A percentile compares a stretch with the other conserved stretches of the same genome.
Evolutionary conservation across 257 asterid genomes (phyloP).

Genomic region (Rauvolfia tetraphylla): DNA sequence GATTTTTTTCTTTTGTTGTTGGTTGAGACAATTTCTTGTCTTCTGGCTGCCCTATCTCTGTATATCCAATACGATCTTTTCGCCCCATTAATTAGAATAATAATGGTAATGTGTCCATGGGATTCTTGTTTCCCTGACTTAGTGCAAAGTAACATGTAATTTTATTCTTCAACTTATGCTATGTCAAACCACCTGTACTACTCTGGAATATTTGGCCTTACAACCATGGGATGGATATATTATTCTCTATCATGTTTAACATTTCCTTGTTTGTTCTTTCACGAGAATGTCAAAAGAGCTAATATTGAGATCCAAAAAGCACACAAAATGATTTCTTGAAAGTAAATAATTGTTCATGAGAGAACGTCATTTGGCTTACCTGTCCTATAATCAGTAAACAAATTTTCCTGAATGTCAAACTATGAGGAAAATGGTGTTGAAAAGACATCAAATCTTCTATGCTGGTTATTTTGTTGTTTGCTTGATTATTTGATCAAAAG

Average conservation of each 20-base stretch:
- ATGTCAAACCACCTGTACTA: background rate
- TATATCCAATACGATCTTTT: background rate
- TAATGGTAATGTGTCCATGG: background rate
- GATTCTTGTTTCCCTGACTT: background rate
- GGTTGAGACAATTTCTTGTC: background rate
- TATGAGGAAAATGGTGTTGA: background rate
- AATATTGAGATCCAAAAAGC: background rate
- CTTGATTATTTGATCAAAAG: slow-evolving; percentile 10
- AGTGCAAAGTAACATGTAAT: background rate
- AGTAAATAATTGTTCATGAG: background rate
- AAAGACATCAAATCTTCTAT: background rate
- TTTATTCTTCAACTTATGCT: background rate
- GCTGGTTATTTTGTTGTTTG: background rate
- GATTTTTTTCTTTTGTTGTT: background rate
- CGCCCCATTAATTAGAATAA: background rate
- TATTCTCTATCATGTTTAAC: background rate
- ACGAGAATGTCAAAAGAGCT: background rate
- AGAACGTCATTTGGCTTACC: background rate
- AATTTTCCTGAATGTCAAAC: background rate
- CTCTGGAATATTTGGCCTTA: background rate
- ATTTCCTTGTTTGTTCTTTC: background rate
- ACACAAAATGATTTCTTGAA: background rate
- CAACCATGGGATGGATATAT: background rate
- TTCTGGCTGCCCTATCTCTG: background rate
- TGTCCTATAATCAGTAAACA: background rate